Conservation (phyloP, 2,329 filamentous ascomycete genomes). For the Epichloe brachyelytri region DNA sequence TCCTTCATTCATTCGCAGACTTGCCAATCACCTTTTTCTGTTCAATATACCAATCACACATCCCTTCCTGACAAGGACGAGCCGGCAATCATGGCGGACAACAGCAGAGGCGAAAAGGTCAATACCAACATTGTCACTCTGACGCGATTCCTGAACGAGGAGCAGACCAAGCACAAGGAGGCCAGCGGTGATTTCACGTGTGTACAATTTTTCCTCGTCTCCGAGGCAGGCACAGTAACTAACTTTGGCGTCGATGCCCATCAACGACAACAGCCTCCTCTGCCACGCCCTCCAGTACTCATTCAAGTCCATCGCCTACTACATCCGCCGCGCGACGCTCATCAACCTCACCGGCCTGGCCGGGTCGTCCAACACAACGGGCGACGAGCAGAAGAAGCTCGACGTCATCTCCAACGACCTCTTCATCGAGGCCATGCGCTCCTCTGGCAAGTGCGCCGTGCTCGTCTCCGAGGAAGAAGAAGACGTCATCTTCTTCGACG, state of each 20-base stretch:
- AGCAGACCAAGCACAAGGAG: conserved; percentile 84
- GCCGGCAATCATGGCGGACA: conserved; percentile 20
- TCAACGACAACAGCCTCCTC: conserved; percentile 50
- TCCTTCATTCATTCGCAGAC: not conserved
- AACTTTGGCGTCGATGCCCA: not conserved
- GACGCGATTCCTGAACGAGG: conserved; percentile 90
- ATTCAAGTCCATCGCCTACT: conserved; percentile 99
- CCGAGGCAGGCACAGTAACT: not conserved
- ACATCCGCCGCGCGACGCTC: conserved; percentile 88
- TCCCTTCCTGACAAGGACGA: too few relatives aligned
- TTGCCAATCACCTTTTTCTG: not conserved
- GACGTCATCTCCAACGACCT: conserved; percentile 98
- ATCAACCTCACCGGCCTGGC: conserved; percentile 94
- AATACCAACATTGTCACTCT: conserved; percentile 95
- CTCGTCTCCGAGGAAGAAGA: conserved; percentile 98
- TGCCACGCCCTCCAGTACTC: conserved; percentile 98
- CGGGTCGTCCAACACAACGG: conserved; percentile 86
- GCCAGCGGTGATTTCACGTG: conserved; percentile 98
- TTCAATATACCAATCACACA: too few relatives aligned
- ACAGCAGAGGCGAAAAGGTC: conserved; percentile 55
- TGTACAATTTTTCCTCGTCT: conserved; percentile 15
- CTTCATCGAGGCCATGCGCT: conserved; percentile 90
- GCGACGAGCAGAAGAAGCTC: conserved; percentile 98
- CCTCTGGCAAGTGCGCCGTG: conserved; percentile 78
- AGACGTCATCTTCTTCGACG: conserved; percentile 75